Conservation (phyloP, 148 eudicot genomes). For the Fallopia convolvulus region DNA sequence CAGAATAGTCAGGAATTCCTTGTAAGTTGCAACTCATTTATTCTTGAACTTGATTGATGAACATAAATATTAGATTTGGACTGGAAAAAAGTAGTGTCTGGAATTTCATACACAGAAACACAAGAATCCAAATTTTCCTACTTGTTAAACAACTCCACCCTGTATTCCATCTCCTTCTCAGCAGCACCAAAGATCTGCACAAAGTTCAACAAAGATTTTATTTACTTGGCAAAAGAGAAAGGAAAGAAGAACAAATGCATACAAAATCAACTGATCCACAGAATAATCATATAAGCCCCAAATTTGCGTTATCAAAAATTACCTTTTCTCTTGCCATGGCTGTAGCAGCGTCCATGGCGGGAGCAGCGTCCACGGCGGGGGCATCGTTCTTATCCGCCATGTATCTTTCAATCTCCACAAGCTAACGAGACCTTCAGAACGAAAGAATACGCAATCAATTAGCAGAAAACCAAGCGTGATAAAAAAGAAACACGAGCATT, state of each 20-base stretch:
- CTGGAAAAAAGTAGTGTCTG: too few relatives aligned
- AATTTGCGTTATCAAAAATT: neutral
- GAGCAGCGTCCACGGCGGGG: neutral
- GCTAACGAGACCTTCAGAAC: neutral
- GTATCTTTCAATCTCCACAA: neutral
- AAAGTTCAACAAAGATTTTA: neutral
- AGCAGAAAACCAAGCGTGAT: neutral
- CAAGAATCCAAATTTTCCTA: constrained; percentile 26
- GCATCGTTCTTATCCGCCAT: constrained; percentile 1
- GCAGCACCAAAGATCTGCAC: constrained; percentile 64
- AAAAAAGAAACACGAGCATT: neutral
- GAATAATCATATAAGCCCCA: neutral
- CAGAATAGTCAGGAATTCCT: neutral
- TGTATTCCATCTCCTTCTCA: constrained; percentile 96
- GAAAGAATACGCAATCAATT: constrained; percentile 4
- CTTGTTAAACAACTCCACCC: constrained; percentile 91
- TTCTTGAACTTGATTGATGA: neutral
- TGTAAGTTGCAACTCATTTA: neutral
- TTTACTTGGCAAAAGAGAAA: neutral
- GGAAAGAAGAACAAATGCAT: neutral
- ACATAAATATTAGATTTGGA: neutral
- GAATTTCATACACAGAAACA: too few relatives aligned
- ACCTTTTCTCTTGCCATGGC: neutral
- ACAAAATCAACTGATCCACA: neutral
- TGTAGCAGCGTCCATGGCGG: neutral